Evolutionary conservation across 192 early-diverging fungal genomes (phyloP).

Genomic region (Coemansia sp.): DNA sequence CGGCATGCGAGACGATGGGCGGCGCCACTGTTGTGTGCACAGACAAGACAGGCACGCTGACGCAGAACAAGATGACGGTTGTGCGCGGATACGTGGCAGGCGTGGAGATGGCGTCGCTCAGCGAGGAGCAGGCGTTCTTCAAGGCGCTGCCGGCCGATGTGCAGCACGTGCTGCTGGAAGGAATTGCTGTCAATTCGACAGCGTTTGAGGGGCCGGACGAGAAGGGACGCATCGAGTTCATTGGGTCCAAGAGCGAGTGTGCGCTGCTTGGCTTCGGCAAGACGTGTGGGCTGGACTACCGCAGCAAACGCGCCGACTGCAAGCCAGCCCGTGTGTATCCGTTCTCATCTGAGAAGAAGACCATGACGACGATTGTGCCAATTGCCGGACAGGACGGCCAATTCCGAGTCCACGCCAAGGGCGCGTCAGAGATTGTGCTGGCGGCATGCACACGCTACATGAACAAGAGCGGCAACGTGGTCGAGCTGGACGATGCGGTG

Average conservation of each 20-base stretch:
- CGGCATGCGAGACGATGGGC: constrained; percentile 85
- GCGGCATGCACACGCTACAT: constrained; percentile 62
- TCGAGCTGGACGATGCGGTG: constrained; percentile 49
- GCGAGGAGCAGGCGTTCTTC: constrained; percentile 56
- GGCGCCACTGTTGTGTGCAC: constrained; percentile 81
- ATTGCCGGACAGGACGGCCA: constrained; percentile 20
- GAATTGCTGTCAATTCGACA: constrained; percentile 73
- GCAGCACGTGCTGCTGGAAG: constrained; percentile 57
- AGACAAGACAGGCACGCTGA: constrained; percentile 88
- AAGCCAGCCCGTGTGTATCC: constrained; percentile 74
- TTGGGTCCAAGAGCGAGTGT: constrained; percentile 83
- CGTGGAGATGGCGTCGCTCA: constrained; percentile 42
- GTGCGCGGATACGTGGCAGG: constrained; percentile 63
- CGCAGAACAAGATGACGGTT: constrained; percentile 83
- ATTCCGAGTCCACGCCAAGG: constrained; percentile 69
- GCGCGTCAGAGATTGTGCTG: constrained; percentile 81
- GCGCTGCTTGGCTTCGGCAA: constrained; percentile 72
- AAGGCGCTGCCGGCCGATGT: constrained; percentile 43
- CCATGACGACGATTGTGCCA: constrained; percentile 77
- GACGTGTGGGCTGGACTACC: constrained; percentile 65
- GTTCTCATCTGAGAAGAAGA: constrained; percentile 88
- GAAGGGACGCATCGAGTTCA: constrained; percentile 59
- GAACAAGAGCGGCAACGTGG: constrained; percentile 54
- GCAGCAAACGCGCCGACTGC: constrained; percentile 52
- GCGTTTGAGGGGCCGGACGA: constrained; percentile 74